phyloP scores from a whole-genome alignment of 768 basidiomycete species.

The Mycena capillaripes region DNA sequence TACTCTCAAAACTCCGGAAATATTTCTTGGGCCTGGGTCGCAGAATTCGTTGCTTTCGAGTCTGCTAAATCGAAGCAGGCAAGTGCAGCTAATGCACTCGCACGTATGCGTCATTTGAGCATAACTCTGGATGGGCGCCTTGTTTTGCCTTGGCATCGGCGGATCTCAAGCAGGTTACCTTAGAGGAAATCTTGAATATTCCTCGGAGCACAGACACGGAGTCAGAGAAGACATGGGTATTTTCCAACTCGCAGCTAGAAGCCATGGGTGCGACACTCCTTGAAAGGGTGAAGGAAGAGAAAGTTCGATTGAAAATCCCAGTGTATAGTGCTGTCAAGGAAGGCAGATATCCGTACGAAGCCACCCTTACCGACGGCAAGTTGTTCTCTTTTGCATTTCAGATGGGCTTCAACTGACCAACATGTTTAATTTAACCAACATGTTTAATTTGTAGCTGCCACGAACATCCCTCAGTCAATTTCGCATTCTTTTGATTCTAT shows the following conservation, averaged over 20 bases:
- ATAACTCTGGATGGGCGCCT: conserved; percentile 9
- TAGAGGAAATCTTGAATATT: too few species aligned
- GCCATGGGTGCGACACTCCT: not conserved
- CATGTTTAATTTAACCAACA: too few species aligned
- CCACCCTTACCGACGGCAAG: too few species aligned
- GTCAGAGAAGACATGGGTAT: conserved; percentile 11
- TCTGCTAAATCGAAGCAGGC: conserved; percentile 4
- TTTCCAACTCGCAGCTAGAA: not conserved
- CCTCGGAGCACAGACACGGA: too few species aligned
- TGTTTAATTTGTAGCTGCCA: too few species aligned
- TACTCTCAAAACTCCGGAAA: not conserved
- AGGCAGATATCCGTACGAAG: conserved; percentile 10
- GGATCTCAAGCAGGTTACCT: too few species aligned
- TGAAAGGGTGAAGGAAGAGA: not conserved
- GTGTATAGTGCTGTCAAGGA: conserved; percentile 14
- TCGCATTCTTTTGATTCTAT: conserved; percentile 4
- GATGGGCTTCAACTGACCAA: too few species aligned
- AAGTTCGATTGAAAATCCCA: conserved; percentile 6
- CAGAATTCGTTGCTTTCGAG: conserved; percentile 16
- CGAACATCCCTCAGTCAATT: not conserved
- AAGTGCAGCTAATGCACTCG: not conserved
- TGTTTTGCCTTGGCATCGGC: too few species aligned
- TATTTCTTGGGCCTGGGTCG: conserved; percentile 19
- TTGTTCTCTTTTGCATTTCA: too few species aligned
- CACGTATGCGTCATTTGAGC: conserved; percentile 9